These are phyloP conservation scores for Cladophialophora psammophila DNA, from an alignment of 2,329 filamentous ascomycete species.

Conservation along the genomic window DNA sequence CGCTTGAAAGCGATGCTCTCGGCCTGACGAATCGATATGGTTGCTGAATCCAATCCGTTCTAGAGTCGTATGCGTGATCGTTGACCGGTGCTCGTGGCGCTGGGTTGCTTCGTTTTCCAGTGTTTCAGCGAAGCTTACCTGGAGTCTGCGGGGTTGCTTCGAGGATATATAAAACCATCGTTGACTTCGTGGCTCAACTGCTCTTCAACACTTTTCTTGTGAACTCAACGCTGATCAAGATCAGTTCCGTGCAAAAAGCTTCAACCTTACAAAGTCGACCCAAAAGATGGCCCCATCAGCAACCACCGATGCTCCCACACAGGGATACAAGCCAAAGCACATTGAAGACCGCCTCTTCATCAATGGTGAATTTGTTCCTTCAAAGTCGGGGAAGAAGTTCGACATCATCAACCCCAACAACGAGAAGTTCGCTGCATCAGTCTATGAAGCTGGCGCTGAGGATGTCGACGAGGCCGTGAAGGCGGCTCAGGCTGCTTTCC, in stretches of 20 bases:
- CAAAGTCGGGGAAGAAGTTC: constrained; percentile 44
- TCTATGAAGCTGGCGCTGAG: constrained; percentile 44
- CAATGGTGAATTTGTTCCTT: constrained; percentile 47
- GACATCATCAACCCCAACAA: constrained; percentile 46
- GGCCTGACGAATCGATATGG: constrained; percentile 9
- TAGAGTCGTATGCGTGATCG: not conserved
- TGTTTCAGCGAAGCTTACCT: constrained; percentile 3
- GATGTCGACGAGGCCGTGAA: constrained; percentile 47
- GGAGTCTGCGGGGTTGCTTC: not conserved
- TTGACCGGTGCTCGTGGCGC: not conserved
- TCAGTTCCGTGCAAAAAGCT: not conserved
- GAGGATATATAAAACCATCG: constrained; percentile 6
- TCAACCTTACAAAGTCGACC: not conserved
- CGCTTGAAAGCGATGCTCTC: not conserved
- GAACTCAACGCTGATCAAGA: not conserved
- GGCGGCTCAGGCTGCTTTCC: constrained; percentile 44
- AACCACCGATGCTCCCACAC: constrained; percentile 18
- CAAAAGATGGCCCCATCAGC: constrained; percentile 24
- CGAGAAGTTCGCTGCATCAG: constrained; percentile 43
- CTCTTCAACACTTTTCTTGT: constrained; percentile 1
- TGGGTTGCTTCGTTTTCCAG: not conserved
- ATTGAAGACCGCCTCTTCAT: constrained; percentile 47
- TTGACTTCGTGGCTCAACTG: not conserved
- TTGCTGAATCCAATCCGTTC: too few relatives aligned
- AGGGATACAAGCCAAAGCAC: constrained; percentile 30